phyloP scores from a whole-genome alignment of 441 rosid genomes.

The Erodium trifolium region DNA sequence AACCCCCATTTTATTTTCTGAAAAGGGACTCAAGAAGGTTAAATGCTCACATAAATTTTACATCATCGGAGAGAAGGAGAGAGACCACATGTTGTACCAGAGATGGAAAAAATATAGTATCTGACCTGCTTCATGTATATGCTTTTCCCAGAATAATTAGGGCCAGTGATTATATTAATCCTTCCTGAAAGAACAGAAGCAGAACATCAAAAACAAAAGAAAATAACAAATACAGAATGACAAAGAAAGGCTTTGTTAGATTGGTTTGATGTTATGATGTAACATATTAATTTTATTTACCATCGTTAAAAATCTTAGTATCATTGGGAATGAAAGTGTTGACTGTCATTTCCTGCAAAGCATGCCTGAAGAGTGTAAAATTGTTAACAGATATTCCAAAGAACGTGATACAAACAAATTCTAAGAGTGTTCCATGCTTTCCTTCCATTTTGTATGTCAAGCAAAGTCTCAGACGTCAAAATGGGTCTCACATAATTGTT shows the following conservation, averaged over 20 bases:
- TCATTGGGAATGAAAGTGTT: constrained; percentile 94
- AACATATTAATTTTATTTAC: constrained; percentile 31
- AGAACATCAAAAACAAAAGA: constrained; percentile 15
- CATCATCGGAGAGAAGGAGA: neutral
- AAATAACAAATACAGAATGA: constrained; percentile 16
- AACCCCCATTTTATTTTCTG: neutral
- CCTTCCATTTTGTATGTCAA: constrained; percentile 89
- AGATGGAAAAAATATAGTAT: constrained; percentile 11
- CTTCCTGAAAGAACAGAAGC: constrained; percentile 46
- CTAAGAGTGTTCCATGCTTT: constrained; percentile 19
- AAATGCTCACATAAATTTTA: neutral
- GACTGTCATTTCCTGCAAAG: constrained; percentile 96
- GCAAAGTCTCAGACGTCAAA: constrained; percentile 58
- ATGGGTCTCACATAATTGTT: constrained; percentile 83
- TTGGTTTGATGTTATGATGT: constrained; percentile 12
- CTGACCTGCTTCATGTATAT: constrained; percentile 88
- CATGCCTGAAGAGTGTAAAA: constrained; percentile 51
- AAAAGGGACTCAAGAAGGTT: neutral
- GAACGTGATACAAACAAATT: neutral
- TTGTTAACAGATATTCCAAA: constrained; percentile 4
- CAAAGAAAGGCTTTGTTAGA: constrained; percentile 15
- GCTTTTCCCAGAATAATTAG: constrained; percentile 97
- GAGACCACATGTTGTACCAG: neutral
- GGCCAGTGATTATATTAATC: constrained; percentile 86
- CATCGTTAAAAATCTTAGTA: constrained; percentile 54